Evolutionary conservation across 1,284 basidiomycete genomes (phyloP), one percentile per base, ranked within the genome.

Genomic region (Ceratobasidium sp.): DNA sequence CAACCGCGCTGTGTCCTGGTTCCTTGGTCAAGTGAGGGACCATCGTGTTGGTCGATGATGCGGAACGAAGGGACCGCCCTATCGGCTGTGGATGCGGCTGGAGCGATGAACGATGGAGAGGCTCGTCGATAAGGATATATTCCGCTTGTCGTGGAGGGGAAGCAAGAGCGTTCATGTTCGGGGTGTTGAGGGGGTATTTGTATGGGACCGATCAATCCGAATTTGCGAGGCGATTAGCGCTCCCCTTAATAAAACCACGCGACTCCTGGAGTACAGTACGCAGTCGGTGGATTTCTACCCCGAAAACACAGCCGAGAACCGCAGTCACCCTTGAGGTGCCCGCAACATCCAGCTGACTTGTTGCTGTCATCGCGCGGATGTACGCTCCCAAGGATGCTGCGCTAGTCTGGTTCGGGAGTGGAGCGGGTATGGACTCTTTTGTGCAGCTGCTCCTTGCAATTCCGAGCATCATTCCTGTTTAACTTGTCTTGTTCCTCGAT

Each of bases 111-210:
- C 21, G 12, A 49, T 40, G 42, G 51, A n/a, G 36, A 36, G 38
- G 18, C 7, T 69, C 66, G 66, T 59, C 21, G 33, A 69, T 59
- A 5, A 23, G 54, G n/a, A 58, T 18, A 33, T 69, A 69, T 21
- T 53, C 25, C 0, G 66, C 40, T 28, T 25, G 51, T 28, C 38
- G 66, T 3, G 66, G 54, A n/a, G 66, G 38, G 21, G 64, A 42
- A 30, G 28, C 18, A 33, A 40, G 16, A 30, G n/a, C 7, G 66
- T 59, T 58, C 66, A 59, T 69, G 40, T 36, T 51, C 25, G 48
- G 42, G 66, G 46, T 21, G 30, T 16, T 21, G 5, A n/a, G 25
- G 18, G 25, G 5, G 2, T 58, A 69, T 56, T 33, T 69, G 36
- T 46, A 42, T 5, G 2, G 8, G 11, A 11, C 40, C 54, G 53